Base-by-base conservation (phyloP, 2,329 filamentous ascomycete species). In the Lanzia echinophila region DNA sequence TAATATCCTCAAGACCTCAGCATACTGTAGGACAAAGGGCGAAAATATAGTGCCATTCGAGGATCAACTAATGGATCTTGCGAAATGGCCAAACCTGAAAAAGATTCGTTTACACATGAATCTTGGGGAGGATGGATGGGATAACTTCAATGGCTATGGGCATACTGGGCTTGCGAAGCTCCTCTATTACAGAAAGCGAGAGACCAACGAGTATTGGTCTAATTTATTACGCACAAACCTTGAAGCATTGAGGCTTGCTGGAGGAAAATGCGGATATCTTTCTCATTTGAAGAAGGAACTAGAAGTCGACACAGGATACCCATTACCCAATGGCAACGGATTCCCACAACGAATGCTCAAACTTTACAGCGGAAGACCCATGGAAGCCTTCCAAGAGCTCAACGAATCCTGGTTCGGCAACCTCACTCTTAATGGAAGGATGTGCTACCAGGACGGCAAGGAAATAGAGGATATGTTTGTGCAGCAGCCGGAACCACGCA, bases 341-440 rank as follows among this genome's bases (percentile, higher is more conserved):
- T 52, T 52, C 24, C 50, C 50, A 28, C 50, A 52, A 22, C 43
- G 50, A 15, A 52, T 52, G 50, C 8, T 52, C 3, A 52, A 52
- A 24, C 17, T 47, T 41, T 39, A 19, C 15, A 47, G 31, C 12
- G 50, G 50, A n/a, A 24, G 31, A n/a, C 50, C 50, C 11, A 15
- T 34, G 10, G 42, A 52, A 31, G 42, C 46, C 22, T 22, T 52
- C 19, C 42, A 38, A n/a, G 50, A 52, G 33, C 41, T 52, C 7
- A 52, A 44, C 41, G 50, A 47, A n/a, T 41, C 50, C 17, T 52
- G 50, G 50, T 32, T 41, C 32, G 50, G 50, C 11, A 47, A 19
- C 22, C 50, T 52, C 11, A 33, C 22, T 19, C 15, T 52, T 6
- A 44, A 47, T 22, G 42, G 42, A 15, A 32, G 34, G 47, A 0